Conservation (phyloP, 345 rosid genomes). For the Arabidopsis arenosa region DNA sequence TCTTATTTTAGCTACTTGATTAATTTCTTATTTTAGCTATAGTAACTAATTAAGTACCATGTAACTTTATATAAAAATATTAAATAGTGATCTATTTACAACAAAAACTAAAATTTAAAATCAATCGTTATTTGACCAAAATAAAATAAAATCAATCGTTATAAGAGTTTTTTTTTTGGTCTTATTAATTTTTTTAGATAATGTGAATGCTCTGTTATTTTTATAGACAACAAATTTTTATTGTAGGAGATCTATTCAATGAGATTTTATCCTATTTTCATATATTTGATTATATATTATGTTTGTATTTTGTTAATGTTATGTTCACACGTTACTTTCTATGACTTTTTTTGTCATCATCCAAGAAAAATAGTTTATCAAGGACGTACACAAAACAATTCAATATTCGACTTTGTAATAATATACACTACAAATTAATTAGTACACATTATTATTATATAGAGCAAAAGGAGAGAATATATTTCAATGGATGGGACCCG, state of each 20-base stretch:
- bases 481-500: constrained; percentile 43
- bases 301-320: constrained; percentile 30
- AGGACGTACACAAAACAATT: constrained; percentile 33
- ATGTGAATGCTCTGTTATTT: constrained; percentile 6
- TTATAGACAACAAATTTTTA: neutral
- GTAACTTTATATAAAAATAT: neutral
- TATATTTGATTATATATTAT: constrained; percentile 15
- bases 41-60: too few relatives aligned
- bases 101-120: neutral
- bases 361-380: constrained; percentile 24
- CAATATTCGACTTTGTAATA: constrained; percentile 34
- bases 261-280: constrained; percentile 31
- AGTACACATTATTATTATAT: constrained; percentile 12
- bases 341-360: constrained; percentile 39
- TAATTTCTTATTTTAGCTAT: too few relatives aligned
- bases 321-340: constrained; percentile 44
- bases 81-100: neutral
- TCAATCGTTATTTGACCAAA: neutral
- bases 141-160: neutral
- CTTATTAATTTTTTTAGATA: neutral
- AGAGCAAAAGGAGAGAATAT: constrained; percentile 39
- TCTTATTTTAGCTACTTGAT: too few relatives aligned
- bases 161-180: neutral
- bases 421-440: constrained; percentile 31
- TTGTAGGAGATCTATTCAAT: constrained; percentile 22